Evolutionary conservation across 768 basidiomycete species (phyloP).

Genomic region (Phanerochaete sordida): DNA sequence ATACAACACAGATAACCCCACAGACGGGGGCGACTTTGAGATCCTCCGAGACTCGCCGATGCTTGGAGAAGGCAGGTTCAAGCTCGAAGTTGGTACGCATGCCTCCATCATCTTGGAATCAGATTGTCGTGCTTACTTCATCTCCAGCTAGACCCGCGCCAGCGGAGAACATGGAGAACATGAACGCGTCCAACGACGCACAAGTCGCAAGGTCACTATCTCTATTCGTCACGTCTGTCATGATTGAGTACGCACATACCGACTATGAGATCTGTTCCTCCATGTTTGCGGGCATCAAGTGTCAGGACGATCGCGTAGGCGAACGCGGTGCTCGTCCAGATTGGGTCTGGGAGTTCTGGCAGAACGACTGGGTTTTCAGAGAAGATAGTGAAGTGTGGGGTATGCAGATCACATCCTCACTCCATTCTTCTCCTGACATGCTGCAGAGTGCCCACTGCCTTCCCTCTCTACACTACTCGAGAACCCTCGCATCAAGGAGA

Average conservation of each 20-base stretch:
- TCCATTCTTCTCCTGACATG: background rate
- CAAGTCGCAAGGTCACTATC: conserved; percentile 40
- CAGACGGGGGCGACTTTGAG: conserved; percentile 48
- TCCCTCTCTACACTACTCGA: conserved; percentile 56
- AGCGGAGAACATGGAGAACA: conserved; percentile 5
- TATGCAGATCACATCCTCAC: conserved; percentile 26
- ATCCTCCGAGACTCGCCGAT: conserved; percentile 62
- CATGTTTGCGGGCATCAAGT: conserved; percentile 73
- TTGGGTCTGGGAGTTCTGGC: conserved; percentile 75
- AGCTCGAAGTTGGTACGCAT: conserved; percentile 61
- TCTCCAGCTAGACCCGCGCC: conserved; percentile 13
- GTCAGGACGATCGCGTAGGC: conserved; percentile 55
- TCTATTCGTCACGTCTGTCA: conserved; percentile 63
- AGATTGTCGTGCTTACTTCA: background rate
- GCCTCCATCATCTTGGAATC: background rate
- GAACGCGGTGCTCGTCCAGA: conserved; percentile 61
- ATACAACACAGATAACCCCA: conserved; percentile 33
- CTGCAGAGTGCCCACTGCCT: conserved; percentile 60
- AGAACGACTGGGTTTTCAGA: conserved; percentile 68
- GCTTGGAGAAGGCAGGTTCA: conserved; percentile 66
- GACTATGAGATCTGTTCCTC: conserved; percentile 60
- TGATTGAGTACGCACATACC: conserved; percentile 56
- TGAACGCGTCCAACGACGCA: conserved; percentile 10
- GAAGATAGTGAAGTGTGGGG: conserved; percentile 74
- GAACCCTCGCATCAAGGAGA: conserved; percentile 52